Base-by-base conservation (phyloP, 805 yeast genomes). In the Hanseniaspora meyeri region DNA sequence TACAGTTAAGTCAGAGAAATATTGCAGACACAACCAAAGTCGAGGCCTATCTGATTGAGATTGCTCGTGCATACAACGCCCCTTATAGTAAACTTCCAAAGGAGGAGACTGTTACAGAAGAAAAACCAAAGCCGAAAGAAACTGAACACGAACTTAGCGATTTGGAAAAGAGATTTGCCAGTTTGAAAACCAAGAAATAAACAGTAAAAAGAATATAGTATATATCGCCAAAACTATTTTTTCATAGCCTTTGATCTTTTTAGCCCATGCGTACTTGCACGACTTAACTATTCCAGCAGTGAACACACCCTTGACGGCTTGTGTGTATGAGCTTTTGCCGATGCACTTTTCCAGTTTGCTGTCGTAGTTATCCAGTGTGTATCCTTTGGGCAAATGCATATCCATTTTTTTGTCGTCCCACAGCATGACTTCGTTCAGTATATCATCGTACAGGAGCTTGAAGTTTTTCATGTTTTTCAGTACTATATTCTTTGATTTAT, bases 401-500 rank as follows among this genome's bases (percentile, higher is more conserved):
- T 62, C 61, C 19, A 65, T 61, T 50, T 67, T 63, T 40, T 69
- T 62, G 5, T 65, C 54, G 10, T 46, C 49, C 51, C 49, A 46
- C 0, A 43, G 20, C 20, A 72, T 64, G 4, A 73, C 72, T 52
- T 72, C 75, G 39, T 67, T 61, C 60, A 67, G 62, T 16, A 73
- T 69, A 1, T 95, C 96, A n/a, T 74, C 70, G 65, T 93, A 93
- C 63, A 93, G 78, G 57, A 71, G 69, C 58, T 82, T 77, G 70
- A 93, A 93, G 60, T 79, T 76, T 19, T 71, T 69, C 60, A 79
- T 77, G 68, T 93, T 96, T 66, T 85, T 85, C 11, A 70, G 67
- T 3, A 93, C 97, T 59, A 93, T 93, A 66, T 93, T 93, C 50
- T 74, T 72, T 43, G 90, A 86, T 68, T 93, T 93, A 62, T 82